Conservation (phyloP, 306 rosid genomes). For the Cucurbita maxima region DNA sequence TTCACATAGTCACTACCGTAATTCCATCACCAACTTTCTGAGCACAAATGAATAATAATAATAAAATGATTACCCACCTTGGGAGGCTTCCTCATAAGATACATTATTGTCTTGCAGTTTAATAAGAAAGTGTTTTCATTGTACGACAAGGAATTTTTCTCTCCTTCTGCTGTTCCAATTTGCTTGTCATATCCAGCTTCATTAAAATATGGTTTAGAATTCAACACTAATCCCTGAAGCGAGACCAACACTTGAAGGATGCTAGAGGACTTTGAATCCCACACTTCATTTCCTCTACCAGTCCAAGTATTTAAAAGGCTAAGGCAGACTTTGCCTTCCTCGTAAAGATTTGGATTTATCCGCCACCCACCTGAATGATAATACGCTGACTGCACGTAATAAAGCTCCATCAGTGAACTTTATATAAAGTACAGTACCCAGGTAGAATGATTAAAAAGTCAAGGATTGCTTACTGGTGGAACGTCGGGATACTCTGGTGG, state of each 20-base stretch:
- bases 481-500: conserved; percentile 93
- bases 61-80: conserved; percentile 35
- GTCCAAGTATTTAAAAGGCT: conserved; percentile 99
- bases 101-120: conserved; percentile 91
- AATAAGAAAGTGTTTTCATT: conserved; percentile 85
- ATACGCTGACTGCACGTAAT: conserved; percentile 73
- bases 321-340: conserved; percentile 98
- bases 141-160: conserved; percentile 89
- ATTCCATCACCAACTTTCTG: neutral
- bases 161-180: conserved; percentile 95
- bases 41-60: neutral
- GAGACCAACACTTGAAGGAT: conserved; percentile 98
- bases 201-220: conserved; percentile 89
- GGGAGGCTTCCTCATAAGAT: conserved; percentile 79
- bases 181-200: conserved; percentile 99
- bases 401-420: neutral
- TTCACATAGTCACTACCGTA: neutral
- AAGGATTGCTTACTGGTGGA: conserved; percentile 69
- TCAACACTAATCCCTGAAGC: conserved; percentile 88
- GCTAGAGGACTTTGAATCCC: conserved; percentile 98
- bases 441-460: neutral
- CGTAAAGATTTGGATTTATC: conserved; percentile 87
- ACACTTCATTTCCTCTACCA: conserved; percentile 97
- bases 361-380: conserved; percentile 99
- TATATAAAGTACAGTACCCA: neutral